phyloP scores from a whole-genome alignment of 192 early-diverging fungal genomes.

The Pilobolus umbonatus region DNA sequence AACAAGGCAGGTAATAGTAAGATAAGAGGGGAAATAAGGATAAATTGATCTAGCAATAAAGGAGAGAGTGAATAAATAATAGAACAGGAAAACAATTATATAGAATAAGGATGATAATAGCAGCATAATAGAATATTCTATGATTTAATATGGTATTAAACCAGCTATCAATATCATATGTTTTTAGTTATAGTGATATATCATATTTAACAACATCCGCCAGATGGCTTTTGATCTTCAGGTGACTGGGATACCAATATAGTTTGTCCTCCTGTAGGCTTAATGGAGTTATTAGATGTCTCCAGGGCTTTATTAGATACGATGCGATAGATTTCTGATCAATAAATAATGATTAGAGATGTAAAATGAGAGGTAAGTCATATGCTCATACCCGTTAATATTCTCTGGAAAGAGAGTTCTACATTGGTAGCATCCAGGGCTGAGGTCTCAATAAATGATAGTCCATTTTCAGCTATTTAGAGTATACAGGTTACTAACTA shows the following conservation, averaged over 20 bases:
- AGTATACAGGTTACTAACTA: not conserved
- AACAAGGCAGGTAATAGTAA: no score
- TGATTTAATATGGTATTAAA: no score
- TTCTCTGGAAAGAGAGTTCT: conserved; percentile 93
- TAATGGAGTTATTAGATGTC: conserved; percentile 63
- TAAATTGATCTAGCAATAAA: no score
- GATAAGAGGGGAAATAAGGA: no score
- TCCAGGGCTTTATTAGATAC: conserved; percentile 97
- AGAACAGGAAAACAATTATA: no score
- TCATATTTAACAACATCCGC: conserved; percentile 65
- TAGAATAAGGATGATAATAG: not conserved
- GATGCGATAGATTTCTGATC: conserved; percentile 89
- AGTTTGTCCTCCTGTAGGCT: conserved; percentile 67
- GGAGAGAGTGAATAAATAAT: no score
- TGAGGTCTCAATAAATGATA: conserved; percentile 98
- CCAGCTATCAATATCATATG: no score
- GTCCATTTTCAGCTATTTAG: conserved; percentile 76
- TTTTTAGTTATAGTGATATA: not conserved
- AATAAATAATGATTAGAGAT: not conserved
- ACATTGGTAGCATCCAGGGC: conserved; percentile 97
- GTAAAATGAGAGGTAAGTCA: not conserved
- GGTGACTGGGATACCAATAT: conserved; percentile 62
- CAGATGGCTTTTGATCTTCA: conserved; percentile 57
- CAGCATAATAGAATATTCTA: not conserved
- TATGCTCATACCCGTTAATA: conserved; percentile 73